These are phyloP conservation scores for Withania somnifera DNA, from an alignment of 305 asterid genomes.

Conservation along the genomic window DNA sequence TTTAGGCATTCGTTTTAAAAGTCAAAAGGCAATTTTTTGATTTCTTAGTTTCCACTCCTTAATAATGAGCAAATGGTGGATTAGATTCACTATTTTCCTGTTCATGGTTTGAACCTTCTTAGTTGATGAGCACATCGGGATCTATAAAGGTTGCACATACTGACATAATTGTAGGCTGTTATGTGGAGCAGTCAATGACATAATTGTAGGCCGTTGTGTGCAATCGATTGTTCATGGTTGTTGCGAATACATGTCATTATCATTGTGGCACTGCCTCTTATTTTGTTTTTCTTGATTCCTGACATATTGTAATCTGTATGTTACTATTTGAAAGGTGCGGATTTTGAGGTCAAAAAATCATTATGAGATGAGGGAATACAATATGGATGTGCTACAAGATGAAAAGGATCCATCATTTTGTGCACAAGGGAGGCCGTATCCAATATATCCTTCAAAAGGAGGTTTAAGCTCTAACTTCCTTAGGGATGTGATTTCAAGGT, in stretches of 20 bases:
- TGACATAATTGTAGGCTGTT: no score
- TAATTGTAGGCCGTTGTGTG: background rate
- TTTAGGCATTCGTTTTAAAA: background rate
- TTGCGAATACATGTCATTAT: background rate
- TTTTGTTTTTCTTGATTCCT: background rate
- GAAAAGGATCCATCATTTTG: constrained; percentile 47
- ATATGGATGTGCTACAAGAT: constrained; percentile 56
- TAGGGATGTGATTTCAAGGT: constrained; percentile 79
- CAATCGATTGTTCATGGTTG: background rate
- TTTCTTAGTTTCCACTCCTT: background rate
- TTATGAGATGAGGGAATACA: constrained; percentile 86
- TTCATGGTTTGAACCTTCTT: background rate
- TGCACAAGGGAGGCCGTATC: constrained; percentile 81
- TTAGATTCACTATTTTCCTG: background rate
- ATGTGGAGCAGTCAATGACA: background rate
- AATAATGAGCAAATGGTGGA: background rate
- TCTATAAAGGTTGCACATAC: background rate
- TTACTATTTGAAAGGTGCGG: constrained; percentile 49
- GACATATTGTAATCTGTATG: background rate
- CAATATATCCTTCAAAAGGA: constrained; percentile 90
- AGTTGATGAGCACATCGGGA: background rate
- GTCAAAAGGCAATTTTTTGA: background rate
- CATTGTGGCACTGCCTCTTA: background rate
- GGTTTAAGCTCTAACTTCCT: constrained; percentile 67
- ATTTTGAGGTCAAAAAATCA: constrained; percentile 52